Evolutionary conservation across 768 basidiomycete genomes (phyloP).

Genomic region (Mycena indigotica): DNA sequence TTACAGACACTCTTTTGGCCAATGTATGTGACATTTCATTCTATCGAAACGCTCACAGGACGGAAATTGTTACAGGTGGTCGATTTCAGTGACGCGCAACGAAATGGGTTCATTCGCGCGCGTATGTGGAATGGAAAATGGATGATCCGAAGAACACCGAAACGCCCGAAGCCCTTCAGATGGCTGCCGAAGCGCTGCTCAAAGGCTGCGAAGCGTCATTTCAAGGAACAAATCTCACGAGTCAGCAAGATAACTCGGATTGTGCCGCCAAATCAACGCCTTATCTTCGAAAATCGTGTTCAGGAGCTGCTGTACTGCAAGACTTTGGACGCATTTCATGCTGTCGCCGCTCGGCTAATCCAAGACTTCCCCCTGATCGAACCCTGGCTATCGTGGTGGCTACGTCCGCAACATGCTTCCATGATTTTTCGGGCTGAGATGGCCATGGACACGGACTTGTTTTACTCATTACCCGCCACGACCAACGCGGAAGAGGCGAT

Average conservation of each 20-base stretch:
- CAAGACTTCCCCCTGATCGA: not conserved
- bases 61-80: no score
- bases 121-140: not conserved
- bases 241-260: not conserved
- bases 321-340: not conserved
- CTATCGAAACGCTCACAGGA: no score
- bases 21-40: no score
- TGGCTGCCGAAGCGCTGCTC: not conserved
- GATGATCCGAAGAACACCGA: not conserved
- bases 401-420: not conserved
- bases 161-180: not conserved
- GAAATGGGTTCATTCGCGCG: constrained; percentile 1
- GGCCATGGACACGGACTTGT: not conserved
- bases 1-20: not conserved
- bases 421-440: not conserved
- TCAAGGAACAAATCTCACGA: not conserved
- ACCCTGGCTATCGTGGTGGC: constrained; percentile 5
- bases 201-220: constrained; percentile 8
- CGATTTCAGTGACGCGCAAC: constrained; percentile 7
- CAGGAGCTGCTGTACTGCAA: not conserved
- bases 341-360: not conserved
- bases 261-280: not conserved
- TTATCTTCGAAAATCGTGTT: constrained; percentile 1
- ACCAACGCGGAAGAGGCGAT: constrained; percentile 3
- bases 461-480: no score